Base-by-base conservation (phyloP, 1,284 basidiomycete species). In the Neotropicomus parvogracilis region DNA sequence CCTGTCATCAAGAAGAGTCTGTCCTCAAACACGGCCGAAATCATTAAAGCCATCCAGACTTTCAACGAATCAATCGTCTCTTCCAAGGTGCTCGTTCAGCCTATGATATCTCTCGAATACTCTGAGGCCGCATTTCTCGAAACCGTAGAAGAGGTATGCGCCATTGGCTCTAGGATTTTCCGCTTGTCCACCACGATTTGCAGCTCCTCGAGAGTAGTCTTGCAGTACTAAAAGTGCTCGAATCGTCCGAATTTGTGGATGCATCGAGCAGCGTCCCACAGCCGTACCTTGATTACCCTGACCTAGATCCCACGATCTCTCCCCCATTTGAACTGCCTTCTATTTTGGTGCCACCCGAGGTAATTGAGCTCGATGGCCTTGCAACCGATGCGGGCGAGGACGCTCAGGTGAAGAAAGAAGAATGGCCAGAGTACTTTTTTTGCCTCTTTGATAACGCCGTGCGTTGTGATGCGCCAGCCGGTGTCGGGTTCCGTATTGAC, bases 331-430 rank as follows among this genome's bases (percentile, higher is more conserved):
- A 82, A 29, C 71, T 95, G 3, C 87, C 89, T 4, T 75, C 81
- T 16, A 81, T 94, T 36, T 75, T 91, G 26, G 90, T 95, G 6
- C 91, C 93, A 4, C 91, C 92, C 5, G 93, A 94, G 67, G 80
- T 85, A 43, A 84, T 91, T 16, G 88, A 91, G 55, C 73, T 87
- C 8, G 87, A 87, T 43, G 79, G 80, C 6, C 72, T 87, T 38
- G 78, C 81, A 1, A 77, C 72, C 12, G 83, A 80, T 48, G 73
- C 76, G 26, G 81, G 78, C 41, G 87, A 81, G 60, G 83, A 79
- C 53, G 77, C 79, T 3, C 78, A 76, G 56, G 76, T 81, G 21
- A 90, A 86, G 60, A 85, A 83, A 59, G 85, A 88, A 56, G 86
- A 89, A 58, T 85, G 87, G 81, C 85, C 88, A 1, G 81, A 86